These are phyloP conservation scores for Lactarius evosmus DNA, from an alignment of 768 basidiomycete genomes.

Conservation along the genomic window DNA sequence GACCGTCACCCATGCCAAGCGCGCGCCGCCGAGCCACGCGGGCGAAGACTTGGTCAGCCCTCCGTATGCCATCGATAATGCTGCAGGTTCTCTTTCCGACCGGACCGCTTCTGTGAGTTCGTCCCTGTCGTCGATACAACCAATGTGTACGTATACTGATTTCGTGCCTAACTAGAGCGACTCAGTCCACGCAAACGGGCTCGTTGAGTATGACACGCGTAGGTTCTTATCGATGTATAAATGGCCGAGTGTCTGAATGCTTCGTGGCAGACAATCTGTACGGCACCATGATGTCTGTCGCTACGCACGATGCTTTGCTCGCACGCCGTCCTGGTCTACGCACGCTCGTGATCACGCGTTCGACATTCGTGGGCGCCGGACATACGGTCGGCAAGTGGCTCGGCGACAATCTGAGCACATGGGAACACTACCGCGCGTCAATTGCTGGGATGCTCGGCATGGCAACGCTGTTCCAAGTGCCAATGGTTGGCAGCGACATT, in stretches of 20 bases:
- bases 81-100: conserved; percentile 46
- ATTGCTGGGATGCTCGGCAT: conserved; percentile 68
- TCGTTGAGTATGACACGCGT: conserved; percentile 57
- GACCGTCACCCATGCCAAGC: conserved; percentile 29
- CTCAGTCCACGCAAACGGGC: conserved; percentile 53
- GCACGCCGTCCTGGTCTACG: conserved; percentile 57
- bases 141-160: not conserved
- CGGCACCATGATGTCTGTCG: conserved; percentile 68
- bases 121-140: not conserved
- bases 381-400: conserved; percentile 70
- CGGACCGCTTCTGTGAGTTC: conserved; percentile 52
- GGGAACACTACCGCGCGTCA: conserved; percentile 56
- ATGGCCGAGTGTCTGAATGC: not conserved
- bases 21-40: conserved; percentile 26
- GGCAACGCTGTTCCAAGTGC: conserved; percentile 60
- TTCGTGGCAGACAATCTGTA: conserved; percentile 51
- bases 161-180: conserved; percentile 29
- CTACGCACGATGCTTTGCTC: conserved; percentile 59
- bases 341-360: conserved; percentile 67
- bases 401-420: conserved; percentile 59
- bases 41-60: conserved; percentile 46
- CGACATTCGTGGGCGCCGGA: conserved; percentile 70
- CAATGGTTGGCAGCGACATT: conserved; percentile 76
- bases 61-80: conserved; percentile 59
- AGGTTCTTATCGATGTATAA: conserved; percentile 21